These are phyloP conservation scores for Aureobasidium uvarum DNA, from an alignment of 2,329 filamentous ascomycete species.

Conservation along the genomic window DNA sequence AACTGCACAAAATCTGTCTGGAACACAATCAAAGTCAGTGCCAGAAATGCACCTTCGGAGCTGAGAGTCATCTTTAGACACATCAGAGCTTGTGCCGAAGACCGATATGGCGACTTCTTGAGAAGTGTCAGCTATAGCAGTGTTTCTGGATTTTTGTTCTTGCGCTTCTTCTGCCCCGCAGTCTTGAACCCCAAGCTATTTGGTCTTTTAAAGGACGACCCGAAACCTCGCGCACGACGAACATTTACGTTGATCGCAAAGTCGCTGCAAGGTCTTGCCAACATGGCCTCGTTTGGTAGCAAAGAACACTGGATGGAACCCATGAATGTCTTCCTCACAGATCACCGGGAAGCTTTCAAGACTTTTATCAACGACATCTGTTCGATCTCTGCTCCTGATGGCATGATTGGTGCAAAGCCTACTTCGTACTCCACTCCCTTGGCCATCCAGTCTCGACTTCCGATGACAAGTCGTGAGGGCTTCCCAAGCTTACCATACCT, in stretches of 20 bases:
- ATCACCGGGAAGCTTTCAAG: slow-evolving; percentile 77
- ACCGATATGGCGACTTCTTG: slow-evolving; percentile 89
- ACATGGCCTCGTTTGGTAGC: slow-evolving; percentile 85
- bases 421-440: slow-evolving; percentile 90
- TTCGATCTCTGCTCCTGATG: slow-evolving; percentile 53
- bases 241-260: slow-evolving; percentile 92
- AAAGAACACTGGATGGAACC: slow-evolving; percentile 99
- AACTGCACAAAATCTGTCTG: slow-evolving; percentile 78
- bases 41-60: slow-evolving; percentile 72
- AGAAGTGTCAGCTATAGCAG: slow-evolving; percentile 89
- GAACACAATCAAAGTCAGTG: slow-evolving; percentile 76
- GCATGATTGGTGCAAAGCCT: slow-evolving; percentile 48
- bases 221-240: slow-evolving; percentile 75
- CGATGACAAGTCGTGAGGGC: slow-evolving; percentile 78
- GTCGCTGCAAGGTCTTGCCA: slow-evolving; percentile 84
- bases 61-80: slow-evolving; percentile 85
- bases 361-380: slow-evolving; percentile 85
- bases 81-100: slow-evolving; percentile 86
- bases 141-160: slow-evolving; percentile 89
- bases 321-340: slow-evolving; percentile 84
- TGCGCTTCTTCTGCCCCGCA: slow-evolving; percentile 95
- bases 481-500: slow-evolving; percentile 92
- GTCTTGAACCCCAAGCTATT: slow-evolving; percentile 94
- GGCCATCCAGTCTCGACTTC: slow-evolving; percentile 80
- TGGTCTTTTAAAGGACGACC: slow-evolving; percentile 81